Evolutionary conservation across 768 basidiomycete genomes (phyloP).

Genomic region (Mycena vulgaris): DNA sequence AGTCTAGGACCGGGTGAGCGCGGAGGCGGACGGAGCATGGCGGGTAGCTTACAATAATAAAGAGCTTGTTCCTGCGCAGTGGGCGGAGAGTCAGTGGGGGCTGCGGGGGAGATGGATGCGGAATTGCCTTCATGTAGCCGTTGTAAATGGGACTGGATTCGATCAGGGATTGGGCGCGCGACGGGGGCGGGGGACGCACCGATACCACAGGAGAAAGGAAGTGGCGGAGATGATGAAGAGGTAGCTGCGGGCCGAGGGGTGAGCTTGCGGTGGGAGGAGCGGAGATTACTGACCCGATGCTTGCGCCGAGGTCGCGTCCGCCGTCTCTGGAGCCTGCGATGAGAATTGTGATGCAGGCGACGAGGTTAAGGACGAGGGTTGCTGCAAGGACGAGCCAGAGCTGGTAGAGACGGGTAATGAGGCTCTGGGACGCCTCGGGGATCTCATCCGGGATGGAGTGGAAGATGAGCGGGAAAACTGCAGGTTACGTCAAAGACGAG

Average conservation of each 20-base stretch:
- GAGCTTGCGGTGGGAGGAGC: constrained; percentile 31
- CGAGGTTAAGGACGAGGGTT: constrained; percentile 90
- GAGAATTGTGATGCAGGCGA: constrained; percentile 91
- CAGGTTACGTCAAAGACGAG: constrained; percentile 38
- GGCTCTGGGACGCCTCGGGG: constrained; percentile 81
- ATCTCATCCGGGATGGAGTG: constrained; percentile 95
- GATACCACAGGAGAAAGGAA: constrained; percentile 96
- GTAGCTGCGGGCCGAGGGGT: constrained; percentile 68
- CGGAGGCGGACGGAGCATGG: constrained; percentile 46
- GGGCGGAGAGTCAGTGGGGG: constrained; percentile 42
- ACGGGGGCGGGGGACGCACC: constrained; percentile 63
- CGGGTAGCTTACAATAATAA: constrained; percentile 84
- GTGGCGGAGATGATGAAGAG: constrained; percentile 80
- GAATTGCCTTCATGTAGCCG: constrained; percentile 92
- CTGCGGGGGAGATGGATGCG: constrained; percentile 28
- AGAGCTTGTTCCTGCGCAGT: constrained; percentile 85
- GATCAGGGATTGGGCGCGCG: constrained; percentile 31
- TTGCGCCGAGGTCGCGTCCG: constrained; percentile 84
- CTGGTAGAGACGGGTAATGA: constrained; percentile 90
- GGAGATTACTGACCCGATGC: constrained; percentile 76
- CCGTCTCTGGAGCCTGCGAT: constrained; percentile 83
- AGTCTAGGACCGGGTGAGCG: constrained; percentile 69
- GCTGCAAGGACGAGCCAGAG: constrained; percentile 92
- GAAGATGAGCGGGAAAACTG: constrained; percentile 95
- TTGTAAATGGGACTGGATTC: constrained; percentile 90